Base-by-base conservation (phyloP, 208 protist genomes). In the Leptomonas pyrrhocoris region DNA sequence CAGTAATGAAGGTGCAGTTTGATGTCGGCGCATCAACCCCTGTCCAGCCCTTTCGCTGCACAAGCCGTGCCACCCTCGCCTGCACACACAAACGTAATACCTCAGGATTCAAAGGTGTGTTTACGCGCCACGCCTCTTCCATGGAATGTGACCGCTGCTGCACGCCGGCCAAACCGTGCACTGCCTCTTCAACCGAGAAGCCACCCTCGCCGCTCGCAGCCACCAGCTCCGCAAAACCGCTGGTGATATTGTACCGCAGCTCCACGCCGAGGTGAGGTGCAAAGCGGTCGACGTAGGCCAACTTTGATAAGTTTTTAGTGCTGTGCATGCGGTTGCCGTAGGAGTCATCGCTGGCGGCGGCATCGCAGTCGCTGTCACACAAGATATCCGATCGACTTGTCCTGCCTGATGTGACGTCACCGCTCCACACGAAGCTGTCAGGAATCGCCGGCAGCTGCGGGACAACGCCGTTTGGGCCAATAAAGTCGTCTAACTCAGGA, bases 381-480 rank as follows among this genome's bases (percentile, higher is more conserved):
- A 8, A 57, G 15, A 4, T 11, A 21, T 18, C 28, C 28, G n/a
- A n/a, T n/a, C n/a, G n/a, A n/a, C n/a, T n/a, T n/a, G n/a, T n/a
- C n/a, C n/a, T n/a, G n/a, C n/a, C n/a, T n/a, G n/a, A n/a, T n/a
- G n/a, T n/a, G n/a, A n/a, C n/a, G n/a, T n/a, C n/a, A n/a, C n/a
- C n/a, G n/a, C 40, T 16, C 7, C 13, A 21, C 9, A 36, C 36
- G 42, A 46, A 56, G 21, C 28, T 31, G 43, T 42, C 43, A 1
- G 65, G 46, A 18, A 71, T 60, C 28, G 65, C 31, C 5, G 51
- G 51, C 21, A 71, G 54, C 15, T 53, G 11, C 16, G 21, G 18
- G n/a, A 55, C 12, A 15, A 61, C 19, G 7, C 25, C 6, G 18
- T 25, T 2, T 2, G 36, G 31, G 21, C 36, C 30, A 23, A 51